phyloP scores from a whole-genome alignment of 352 stramenopile genomes.

The Achlya hypogyna region DNA sequence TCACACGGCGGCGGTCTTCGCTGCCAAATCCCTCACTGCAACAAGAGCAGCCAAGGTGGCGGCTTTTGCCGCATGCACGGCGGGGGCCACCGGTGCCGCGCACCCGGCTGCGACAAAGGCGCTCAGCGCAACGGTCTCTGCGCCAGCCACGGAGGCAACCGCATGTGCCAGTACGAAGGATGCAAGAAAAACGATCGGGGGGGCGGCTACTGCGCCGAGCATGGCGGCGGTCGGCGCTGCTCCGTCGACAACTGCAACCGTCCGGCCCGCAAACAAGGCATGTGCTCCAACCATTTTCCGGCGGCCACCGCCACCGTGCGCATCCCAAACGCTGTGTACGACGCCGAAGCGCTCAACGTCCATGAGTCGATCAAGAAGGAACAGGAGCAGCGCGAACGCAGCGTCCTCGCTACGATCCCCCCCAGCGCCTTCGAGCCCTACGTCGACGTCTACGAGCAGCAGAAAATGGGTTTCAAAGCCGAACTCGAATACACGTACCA shows the following conservation, averaged over 20 bases:
- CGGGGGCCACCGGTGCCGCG: slow-evolving; percentile 71
- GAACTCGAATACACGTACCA: not conserved
- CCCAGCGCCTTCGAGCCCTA: not conserved
- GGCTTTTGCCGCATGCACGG: slow-evolving; percentile 80
- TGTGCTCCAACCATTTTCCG: slow-evolving; percentile 67
- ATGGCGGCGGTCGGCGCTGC: slow-evolving; percentile 79
- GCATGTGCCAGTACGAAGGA: slow-evolving; percentile 74
- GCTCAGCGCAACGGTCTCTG: slow-evolving; percentile 74
- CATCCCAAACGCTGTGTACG: not conserved
- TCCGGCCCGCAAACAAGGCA: slow-evolving; percentile 74
- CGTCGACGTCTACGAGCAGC: not conserved
- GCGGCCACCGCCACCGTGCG: not conserved
- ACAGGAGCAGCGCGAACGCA: not conserved
- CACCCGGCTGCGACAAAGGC: slow-evolving; percentile 77
- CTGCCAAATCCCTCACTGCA: slow-evolving; percentile 61
- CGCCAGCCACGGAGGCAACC: slow-evolving; percentile 65
- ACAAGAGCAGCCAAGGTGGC: slow-evolving; percentile 72
- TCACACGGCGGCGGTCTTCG: slow-evolving; percentile 71
- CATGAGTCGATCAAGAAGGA: not conserved
- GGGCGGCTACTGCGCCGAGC: slow-evolving; percentile 75
- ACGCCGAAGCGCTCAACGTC: not conserved
- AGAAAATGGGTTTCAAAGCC: not conserved
- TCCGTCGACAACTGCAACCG: slow-evolving; percentile 68
- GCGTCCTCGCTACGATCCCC: not conserved
- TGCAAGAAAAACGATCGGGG: slow-evolving; percentile 84